A percentile compares a stretch with the other conserved stretches of the same genome.
Evolutionary conservation across 176 grass and related monocot genomes (phyloP).

Genomic region (Musa itinerans): DNA sequence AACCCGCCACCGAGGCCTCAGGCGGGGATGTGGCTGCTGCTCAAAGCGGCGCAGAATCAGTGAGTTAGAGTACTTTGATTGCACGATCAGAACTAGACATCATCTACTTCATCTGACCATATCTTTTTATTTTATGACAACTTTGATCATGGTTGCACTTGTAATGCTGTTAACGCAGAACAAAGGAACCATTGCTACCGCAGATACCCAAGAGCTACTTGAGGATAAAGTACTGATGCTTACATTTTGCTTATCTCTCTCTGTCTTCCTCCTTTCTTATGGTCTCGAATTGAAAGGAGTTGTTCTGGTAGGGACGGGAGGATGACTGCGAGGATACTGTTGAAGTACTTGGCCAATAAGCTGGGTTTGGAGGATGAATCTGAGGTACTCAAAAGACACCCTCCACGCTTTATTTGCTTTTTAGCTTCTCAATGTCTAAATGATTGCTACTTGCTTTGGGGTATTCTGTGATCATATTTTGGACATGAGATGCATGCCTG

Average conservation of each 20-base stretch:
- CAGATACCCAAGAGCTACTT: slow-evolving; percentile 83
- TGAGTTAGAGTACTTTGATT: slow-evolving; percentile 22
- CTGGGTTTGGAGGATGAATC: slow-evolving; percentile 1
- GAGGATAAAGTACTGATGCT: slow-evolving; percentile 77
- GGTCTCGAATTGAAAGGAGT: too few species aligned
- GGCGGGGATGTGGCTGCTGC: slow-evolving; percentile 59
- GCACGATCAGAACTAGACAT: not conserved
- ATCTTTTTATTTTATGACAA: slow-evolving; percentile 18
- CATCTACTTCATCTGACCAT: slow-evolving; percentile 15
- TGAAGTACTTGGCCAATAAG: not conserved
- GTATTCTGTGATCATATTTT: not conserved
- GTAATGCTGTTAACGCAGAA: slow-evolving; percentile 27
- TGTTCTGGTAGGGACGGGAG: not conserved
- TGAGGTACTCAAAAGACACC: not conserved
- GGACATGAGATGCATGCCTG: slow-evolving; percentile 16
- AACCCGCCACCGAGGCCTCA: slow-evolving; percentile 44
- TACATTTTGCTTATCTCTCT: not conserved
- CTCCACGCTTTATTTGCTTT: slow-evolving; percentile 6
- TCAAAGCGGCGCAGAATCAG: slow-evolving; percentile 61
- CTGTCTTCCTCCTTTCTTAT: not conserved
- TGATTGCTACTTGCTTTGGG: too few species aligned
- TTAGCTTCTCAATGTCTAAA: not conserved
- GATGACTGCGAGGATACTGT: not conserved
- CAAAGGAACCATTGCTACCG: slow-evolving; percentile 61
- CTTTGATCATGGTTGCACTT: not conserved